These are phyloP conservation scores for Xylaria castorea DNA, from an alignment of 495 filamentous ascomycete genomes.

Conservation along the genomic window DNA sequence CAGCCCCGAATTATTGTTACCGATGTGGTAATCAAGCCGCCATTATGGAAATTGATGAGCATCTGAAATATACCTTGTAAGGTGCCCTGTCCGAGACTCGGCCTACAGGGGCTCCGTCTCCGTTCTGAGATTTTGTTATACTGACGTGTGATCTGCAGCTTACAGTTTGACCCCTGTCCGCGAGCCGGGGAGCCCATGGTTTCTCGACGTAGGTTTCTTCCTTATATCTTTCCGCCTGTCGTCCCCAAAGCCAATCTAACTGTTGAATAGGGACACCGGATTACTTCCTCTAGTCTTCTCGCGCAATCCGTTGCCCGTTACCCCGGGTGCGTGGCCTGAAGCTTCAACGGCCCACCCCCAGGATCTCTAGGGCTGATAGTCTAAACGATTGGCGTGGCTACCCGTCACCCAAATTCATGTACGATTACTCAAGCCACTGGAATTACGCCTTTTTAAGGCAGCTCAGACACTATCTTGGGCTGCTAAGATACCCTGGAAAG, in stretches of 20 bases:
- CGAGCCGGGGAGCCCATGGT: conserved; percentile 98
- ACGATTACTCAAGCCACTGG: conserved; percentile 40
- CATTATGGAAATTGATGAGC: conserved; percentile 99
- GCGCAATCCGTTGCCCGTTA: conserved; percentile 29
- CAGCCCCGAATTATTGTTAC: conserved; percentile 97
- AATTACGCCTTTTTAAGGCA: conserved; percentile 20
- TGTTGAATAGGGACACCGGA: conserved; percentile 76
- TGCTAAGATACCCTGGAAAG: conserved; percentile 25
- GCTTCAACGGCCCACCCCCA: conserved; percentile 27
- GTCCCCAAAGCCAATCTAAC: conserved; percentile 29
- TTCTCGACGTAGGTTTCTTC: conserved; percentile 72
- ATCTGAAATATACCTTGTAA: conserved; percentile 99
- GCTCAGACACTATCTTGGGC: conserved; percentile 23
- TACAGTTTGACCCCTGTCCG: conserved; percentile 99
- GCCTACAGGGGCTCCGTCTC: background rate
- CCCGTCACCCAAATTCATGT: conserved; percentile 28
- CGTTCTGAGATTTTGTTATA: conserved; percentile 16
- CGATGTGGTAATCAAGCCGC: conserved; percentile 98
- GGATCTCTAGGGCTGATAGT: background rate
- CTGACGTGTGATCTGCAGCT: conserved; percentile 59
- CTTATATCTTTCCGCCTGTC: conserved; percentile 28
- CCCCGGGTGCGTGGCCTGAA: conserved; percentile 30
- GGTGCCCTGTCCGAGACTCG: conserved; percentile 44
- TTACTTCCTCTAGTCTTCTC: conserved; percentile 83
- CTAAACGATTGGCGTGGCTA: conserved; percentile 17